Evolutionary conservation across 169 alveolate genomes (phyloP), one percentile per base, ranked within the genome.

Genomic region (Eimeria acervulina): DNA sequence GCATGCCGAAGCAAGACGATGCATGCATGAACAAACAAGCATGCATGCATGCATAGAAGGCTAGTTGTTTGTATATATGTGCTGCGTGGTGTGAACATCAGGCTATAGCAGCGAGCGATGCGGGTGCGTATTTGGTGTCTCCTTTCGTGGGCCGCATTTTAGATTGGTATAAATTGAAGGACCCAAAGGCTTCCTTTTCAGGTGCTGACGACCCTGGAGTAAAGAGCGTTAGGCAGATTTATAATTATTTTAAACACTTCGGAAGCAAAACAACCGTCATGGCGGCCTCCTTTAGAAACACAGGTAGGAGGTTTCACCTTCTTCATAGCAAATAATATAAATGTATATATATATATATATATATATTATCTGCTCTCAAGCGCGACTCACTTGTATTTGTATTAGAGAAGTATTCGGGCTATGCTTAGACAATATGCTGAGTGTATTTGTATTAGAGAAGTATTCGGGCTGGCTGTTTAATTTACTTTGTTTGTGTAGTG

Each of bases 131-230:
- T 55, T 96, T 98, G 21, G 97, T 98, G 66, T 97, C 98, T 51
- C 99, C 99, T 31, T 98, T 98, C 90, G 99, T 98, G 12, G 99
- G 99, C 0, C 97, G 99, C 51, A 98, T 98, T 40, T 90, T 98
- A 51, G 99, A 98, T 95, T 98, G 98, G 98, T 95, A 97, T 90
- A 97, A 97, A 94, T 88, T 95, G 78, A 55, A 40, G 21, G 78
- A 97, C 28, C 97, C 97, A 13, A 95, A 94, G 28, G 94, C 42
- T 17, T 26, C 96, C 52, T 97, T 80, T 85, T 36, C 95, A 15
- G 96, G 96, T 33, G 93, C 90, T 28, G 95, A 95, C 36, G 98
- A 98, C 90, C 99, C 99, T 5, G 99, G 99, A 8, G 99, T 98
- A 7, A 91, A 91, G 83, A 51, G 96, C 61, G 99, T 98, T 33